Conservation (phyloP, 1,139 yeast genomes). For the Blastobotrys elegans region DNA sequence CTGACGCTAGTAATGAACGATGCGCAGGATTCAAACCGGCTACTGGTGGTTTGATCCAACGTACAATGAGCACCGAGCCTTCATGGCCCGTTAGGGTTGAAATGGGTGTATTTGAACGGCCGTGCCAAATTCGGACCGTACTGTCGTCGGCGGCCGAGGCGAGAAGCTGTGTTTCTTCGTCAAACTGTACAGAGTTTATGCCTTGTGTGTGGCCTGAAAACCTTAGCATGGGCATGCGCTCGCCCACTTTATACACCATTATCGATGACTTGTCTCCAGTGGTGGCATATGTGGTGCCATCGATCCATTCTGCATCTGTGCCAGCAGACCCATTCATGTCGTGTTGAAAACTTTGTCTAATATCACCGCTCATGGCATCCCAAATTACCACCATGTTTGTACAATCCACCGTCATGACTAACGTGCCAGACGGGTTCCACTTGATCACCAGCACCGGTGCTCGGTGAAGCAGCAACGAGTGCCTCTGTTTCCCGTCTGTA, state of each 20-base stretch:
- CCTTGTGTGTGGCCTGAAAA: constrained; percentile 65
- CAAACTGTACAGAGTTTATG: constrained; percentile 54
- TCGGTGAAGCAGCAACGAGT: constrained; percentile 52
- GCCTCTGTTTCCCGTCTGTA: constrained; percentile 41
- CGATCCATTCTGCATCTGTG: constrained; percentile 68
- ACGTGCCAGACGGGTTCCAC: constrained; percentile 47
- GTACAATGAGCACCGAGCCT: constrained; percentile 29
- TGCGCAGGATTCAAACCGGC: constrained; percentile 15
- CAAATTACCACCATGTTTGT: constrained; percentile 46
- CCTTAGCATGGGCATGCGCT: constrained; percentile 51
- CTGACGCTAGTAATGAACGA: constrained; percentile 34
- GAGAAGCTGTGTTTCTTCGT: constrained; percentile 47
- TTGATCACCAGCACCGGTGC: constrained; percentile 47
- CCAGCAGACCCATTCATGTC: constrained; percentile 29
- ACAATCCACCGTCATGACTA: constrained; percentile 41
- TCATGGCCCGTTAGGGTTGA: constrained; percentile 28
- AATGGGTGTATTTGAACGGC: constrained; percentile 30
- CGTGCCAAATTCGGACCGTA: constrained; percentile 62
- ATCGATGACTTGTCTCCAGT: constrained; percentile 56
- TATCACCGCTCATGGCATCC: constrained; percentile 48
- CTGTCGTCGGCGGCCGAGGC: constrained; percentile 78
- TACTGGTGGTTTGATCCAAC: constrained; percentile 25
- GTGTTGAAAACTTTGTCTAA: constrained; percentile 29
- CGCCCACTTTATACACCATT: constrained; percentile 53
- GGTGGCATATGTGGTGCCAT: constrained; percentile 61